Percentiles rank a stretch among this genome's conserved stretches.
phyloP scores from a whole-genome alignment of 108 stramenopile genomes.

The Cyclotella choctawhatcheeana region DNA sequence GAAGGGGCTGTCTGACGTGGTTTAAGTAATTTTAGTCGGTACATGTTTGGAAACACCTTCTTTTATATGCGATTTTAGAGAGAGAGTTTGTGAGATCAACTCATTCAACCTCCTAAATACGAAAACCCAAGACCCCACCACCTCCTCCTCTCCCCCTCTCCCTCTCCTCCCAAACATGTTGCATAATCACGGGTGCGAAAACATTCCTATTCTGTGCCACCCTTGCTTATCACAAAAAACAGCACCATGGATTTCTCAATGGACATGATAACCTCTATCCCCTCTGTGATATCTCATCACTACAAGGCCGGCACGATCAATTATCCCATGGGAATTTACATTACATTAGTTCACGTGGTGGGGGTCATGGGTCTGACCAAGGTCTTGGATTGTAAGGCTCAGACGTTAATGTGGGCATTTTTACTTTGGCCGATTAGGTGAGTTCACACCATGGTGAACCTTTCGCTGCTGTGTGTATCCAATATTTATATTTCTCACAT shows the following conservation, averaged over 20 bases:
- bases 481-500: too few relatives aligned
- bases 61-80: too few relatives aligned
- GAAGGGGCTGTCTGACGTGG: too few relatives aligned
- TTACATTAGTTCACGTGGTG: constrained; percentile 87
- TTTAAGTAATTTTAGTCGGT: too few relatives aligned
- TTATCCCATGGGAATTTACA: constrained; percentile 98
- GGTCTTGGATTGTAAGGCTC: constrained; percentile 62
- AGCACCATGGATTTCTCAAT: constrained; percentile 69
- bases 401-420: constrained; percentile 95
- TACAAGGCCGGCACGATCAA: constrained; percentile 93
- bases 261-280: constrained; percentile 81
- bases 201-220: too few relatives aligned
- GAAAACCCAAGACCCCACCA: too few relatives aligned
- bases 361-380: constrained; percentile 81
- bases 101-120: too few relatives aligned
- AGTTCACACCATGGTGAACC: constrained; percentile 26
- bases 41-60: too few relatives aligned
- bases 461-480: neutral
- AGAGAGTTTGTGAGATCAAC: too few relatives aligned
- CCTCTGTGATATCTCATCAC: constrained; percentile 77
- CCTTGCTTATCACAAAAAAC: neutral
- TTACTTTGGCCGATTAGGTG: constrained; percentile 96
- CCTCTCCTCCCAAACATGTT: too few relatives aligned
- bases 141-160: too few relatives aligned
- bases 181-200: too few relatives aligned